These are phyloP conservation scores for Croton laevigatus DNA, from an alignment of 441 rosid species.

Conservation along the genomic window DNA sequence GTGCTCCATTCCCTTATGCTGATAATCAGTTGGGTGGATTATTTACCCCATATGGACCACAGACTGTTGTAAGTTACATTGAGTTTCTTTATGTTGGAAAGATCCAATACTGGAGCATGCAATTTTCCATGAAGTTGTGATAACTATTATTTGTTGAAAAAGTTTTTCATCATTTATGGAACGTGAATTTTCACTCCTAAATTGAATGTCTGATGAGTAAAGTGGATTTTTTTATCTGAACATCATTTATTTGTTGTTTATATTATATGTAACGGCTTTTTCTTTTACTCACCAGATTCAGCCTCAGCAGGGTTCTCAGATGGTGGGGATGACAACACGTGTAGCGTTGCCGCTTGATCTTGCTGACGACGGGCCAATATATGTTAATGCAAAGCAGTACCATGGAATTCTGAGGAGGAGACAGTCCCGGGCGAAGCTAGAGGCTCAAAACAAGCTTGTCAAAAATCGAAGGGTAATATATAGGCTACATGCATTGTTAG, in stretches of 20 bases:
- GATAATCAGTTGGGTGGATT: slow-evolving; percentile 36
- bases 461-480: slow-evolving; percentile 37
- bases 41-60: slow-evolving; percentile 35
- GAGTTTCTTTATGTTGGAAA: neutral
- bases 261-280: neutral
- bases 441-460: slow-evolving; percentile 42
- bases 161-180: neutral
- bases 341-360: slow-evolving; percentile 41
- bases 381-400: slow-evolving; percentile 49
- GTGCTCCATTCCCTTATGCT: slow-evolving; percentile 22
- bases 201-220: neutral
- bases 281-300: slow-evolving; percentile 21
- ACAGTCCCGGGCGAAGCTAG: slow-evolving; percentile 46
- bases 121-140: neutral
- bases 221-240: neutral
- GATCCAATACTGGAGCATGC: neutral
- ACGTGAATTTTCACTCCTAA: neutral
- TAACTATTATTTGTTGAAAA: neutral
- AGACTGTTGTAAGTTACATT: slow-evolving; percentile 32
- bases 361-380: slow-evolving; percentile 42
- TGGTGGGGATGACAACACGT: slow-evolving; percentile 31
- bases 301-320: slow-evolving; percentile 36
- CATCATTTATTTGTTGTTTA: neutral
- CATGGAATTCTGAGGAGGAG: slow-evolving; percentile 50
- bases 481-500: slow-evolving; percentile 2